Percentiles rank a stretch among this genome's conserved stretches.
Conservation (phyloP, 768 basidiomycete species). For the Naematelia encephala region DNA sequence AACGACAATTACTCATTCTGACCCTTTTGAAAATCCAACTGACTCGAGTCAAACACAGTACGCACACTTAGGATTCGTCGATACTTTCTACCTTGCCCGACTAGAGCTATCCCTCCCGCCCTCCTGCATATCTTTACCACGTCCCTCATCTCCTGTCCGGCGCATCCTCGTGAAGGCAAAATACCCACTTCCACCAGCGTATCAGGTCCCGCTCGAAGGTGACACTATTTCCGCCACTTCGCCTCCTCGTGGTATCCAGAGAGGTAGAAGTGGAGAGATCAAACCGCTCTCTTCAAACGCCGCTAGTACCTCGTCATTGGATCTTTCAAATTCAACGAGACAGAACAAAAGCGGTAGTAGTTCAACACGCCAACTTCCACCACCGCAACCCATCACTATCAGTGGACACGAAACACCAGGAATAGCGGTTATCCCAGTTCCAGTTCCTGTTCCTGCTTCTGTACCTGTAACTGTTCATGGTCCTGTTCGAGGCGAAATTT, state of each 20-base stretch:
- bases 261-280: no score
- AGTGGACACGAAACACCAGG: no score
- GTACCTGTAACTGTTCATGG: neutral
- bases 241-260: neutral
- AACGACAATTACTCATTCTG: no score
- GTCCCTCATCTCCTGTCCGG: constrained; percentile 13
- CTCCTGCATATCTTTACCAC: constrained; percentile 11
- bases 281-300: no score
- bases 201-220: constrained; percentile 1
- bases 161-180: constrained; percentile 16
- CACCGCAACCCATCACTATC: no score
- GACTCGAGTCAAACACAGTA: constrained; percentile 22
- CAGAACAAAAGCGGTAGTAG: no score
- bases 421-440: no score
- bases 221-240: neutral
- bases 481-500: neutral
- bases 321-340: neutral
- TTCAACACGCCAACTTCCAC: no score
- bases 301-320: neutral
- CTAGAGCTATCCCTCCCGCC: constrained; percentile 22
- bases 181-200: constrained; percentile 17
- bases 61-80: constrained; percentile 20
- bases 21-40: no score
- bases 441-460: no score
- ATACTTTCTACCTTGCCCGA: constrained; percentile 28